phyloP scores from a whole-genome alignment of 805 yeast genomes.

The Metschnikowia continentalis region DNA sequence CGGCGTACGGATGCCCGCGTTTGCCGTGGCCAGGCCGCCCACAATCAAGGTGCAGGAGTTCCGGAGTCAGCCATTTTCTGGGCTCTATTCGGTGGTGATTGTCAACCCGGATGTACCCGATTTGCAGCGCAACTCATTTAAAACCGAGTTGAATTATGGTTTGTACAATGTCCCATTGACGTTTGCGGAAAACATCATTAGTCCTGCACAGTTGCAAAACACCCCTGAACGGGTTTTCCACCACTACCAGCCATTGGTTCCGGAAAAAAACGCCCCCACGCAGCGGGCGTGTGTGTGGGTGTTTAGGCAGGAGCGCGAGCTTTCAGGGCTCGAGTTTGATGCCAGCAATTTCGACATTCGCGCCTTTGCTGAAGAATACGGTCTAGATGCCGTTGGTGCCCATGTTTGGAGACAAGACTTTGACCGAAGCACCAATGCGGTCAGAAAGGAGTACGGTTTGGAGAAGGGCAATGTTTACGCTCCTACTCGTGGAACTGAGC shows the following conservation, averaged over 20 bases:
- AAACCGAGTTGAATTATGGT: constrained; percentile 75
- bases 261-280: constrained; percentile 80
- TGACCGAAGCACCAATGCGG: constrained; percentile 67
- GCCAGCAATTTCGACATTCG: constrained; percentile 69
- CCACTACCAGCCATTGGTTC: constrained; percentile 75
- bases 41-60: constrained; percentile 71
- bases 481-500: constrained; percentile 45
- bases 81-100: constrained; percentile 69
- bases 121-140: constrained; percentile 58
- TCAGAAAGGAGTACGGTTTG: constrained; percentile 71
- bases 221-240: constrained; percentile 37
- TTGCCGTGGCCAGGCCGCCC: constrained; percentile 75
- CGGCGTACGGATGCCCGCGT: constrained; percentile 69
- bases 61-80: constrained; percentile 33
- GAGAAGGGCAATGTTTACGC: constrained; percentile 73
- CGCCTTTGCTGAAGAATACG: constrained; percentile 50
- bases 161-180: constrained; percentile 60
- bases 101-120: constrained; percentile 94
- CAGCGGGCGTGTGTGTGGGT: constrained; percentile 91
- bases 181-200: constrained; percentile 54
- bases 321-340: constrained; percentile 18
- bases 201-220: constrained; percentile 37
- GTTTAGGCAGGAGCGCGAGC: constrained; percentile 54
- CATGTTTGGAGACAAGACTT: constrained; percentile 84
- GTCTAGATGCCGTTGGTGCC: constrained; percentile 80